Evolutionary conservation across 2,329 filamentous ascomycete genomes (phyloP), one percentile per base, ranked within the genome.

Genomic region (Aspergillus viridinutans): DNA sequence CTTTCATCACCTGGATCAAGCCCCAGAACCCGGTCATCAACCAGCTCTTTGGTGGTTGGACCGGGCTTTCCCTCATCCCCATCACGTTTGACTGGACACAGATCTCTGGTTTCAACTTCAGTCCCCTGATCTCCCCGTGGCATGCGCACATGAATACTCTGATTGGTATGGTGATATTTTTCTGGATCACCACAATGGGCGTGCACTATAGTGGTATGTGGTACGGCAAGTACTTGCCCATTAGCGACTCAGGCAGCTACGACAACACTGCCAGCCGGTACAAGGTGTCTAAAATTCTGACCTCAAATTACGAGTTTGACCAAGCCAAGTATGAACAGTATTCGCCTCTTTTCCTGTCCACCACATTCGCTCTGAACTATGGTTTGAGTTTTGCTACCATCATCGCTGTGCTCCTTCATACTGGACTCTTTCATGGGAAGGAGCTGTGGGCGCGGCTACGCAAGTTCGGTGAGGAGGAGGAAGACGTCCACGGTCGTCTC

Each of bases 11-110:
- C 0, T 90, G 88, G 87, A 82, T 90, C 56, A 83, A 83, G 1
- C 89, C 89, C 0, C 78, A 90, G 51, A 90, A 83, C 58, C 78
- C 83, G 0, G 74, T 89, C 9, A 72, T 91, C 42, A 92, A 91
- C 62, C 88, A 91, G 68, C 67, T 91, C 1, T 91, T 91, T 63
- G 89, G 89, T 1, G 87, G 86, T 1, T 80, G 78, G 50, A 87
- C 85, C 0, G 88, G 89, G 0, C 61, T 91, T 3, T 88, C 85
- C 0, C 67, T 91, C 28, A 74, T 90, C 6, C 88, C 88, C 1
- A 83, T 91, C 32, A 90, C 87, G 0, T 90, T 91, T 66, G 88
- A 91, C 75, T 90, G 88, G 87, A 87, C 86, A 4, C 86, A 90
- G 64, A 81, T 90, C 53, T 81, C 86, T 3, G 88, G 86, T 49